Percentiles rank a stretch among this genome's conserved stretches.
Evolutionary conservation across 2,329 filamentous ascomycete species (phyloP).

Genomic region (Raffaelea deltoideospora): DNA sequence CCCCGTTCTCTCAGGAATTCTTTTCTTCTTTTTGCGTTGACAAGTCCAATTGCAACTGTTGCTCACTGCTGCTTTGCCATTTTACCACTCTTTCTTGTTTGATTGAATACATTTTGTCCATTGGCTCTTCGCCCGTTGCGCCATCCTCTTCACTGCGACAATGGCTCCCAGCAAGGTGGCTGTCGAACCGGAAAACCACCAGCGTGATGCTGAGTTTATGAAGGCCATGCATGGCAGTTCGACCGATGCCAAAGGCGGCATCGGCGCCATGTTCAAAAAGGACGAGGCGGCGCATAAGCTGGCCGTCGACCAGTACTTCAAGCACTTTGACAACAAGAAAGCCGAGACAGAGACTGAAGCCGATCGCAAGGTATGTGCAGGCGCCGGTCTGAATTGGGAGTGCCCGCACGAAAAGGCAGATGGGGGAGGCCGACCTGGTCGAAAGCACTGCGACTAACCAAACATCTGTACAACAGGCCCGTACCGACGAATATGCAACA

Average conservation of each 20-base stretch:
- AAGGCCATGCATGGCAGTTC: conserved; percentile 70
- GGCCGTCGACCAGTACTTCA: conserved; percentile 70
- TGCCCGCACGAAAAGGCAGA: no score
- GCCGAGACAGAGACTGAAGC: conserved; percentile 67
- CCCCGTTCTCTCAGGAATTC: no score
- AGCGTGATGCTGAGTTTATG: conserved; percentile 81
- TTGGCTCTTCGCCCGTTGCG: neutral
- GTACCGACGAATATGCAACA: conserved; percentile 80
- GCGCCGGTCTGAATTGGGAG: no score
- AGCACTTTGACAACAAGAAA: conserved; percentile 69
- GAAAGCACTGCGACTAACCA: no score
- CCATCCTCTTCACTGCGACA: neutral
- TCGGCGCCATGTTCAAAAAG: conserved; percentile 77
- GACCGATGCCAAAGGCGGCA: conserved; percentile 52
- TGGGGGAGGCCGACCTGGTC: no score
- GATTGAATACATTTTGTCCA: no score
- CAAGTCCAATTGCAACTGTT: no score
- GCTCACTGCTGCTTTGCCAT: no score
- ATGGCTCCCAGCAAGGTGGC: conserved; percentile 5
- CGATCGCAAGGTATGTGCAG: conserved; percentile 49
- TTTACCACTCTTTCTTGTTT: no score
- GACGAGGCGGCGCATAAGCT: conserved; percentile 40
- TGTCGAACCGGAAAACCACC: conserved; percentile 71
- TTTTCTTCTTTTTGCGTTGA: no score
- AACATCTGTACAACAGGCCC: no score